Base-by-base conservation (phyloP, 495 filamentous ascomycete species). In the Penicillium paxilli region DNA sequence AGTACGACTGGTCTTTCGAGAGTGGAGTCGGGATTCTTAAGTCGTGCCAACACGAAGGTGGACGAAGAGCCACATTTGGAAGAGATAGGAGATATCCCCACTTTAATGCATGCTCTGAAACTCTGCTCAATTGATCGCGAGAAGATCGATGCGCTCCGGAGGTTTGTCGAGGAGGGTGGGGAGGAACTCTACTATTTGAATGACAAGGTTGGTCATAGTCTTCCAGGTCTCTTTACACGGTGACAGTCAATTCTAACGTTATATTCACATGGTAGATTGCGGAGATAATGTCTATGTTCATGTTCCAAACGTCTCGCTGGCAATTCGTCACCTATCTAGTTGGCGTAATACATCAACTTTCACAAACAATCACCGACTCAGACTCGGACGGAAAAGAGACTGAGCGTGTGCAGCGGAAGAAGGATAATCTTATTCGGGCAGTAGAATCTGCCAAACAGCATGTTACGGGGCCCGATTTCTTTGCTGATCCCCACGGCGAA, bases 291-390 rank as follows among this genome's bases (percentile, higher is more conserved):
- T 66, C 81, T 2, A 71, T 86, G 54, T 91, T 98, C 69, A 79
- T 98, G 37, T 98, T 96, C 67, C 93, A 98, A 69, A 82, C 86
- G 17, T 96, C 92, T 0, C 83, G 92, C 26, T 83, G 89, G 59
- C 85, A 89, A 47, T 79, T 98, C 3, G 73, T 96, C 9, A 72
- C 81, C 1, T 75, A 80, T 44, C 72, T 99, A n/a, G 79, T 85
- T 40, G 64, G 80, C 32, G 69, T 80, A 17, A 80, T 88, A 51
- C 80, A 91, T 50, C 71, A 82, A 2, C 47, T 73, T 2, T 65
- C 67, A 21, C 16, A 62, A 11, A 32, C 52, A 22, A 30, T 37
- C 19, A 23, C 63, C 5, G 55, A 70, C 17, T 49, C 63, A 8
- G 55, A 70, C 17, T 49, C 54, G 4, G 58, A 64, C 3, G 60